Conservation (phyloP, 179 eudicot genomes). For the Corrigiola litoralis region DNA sequence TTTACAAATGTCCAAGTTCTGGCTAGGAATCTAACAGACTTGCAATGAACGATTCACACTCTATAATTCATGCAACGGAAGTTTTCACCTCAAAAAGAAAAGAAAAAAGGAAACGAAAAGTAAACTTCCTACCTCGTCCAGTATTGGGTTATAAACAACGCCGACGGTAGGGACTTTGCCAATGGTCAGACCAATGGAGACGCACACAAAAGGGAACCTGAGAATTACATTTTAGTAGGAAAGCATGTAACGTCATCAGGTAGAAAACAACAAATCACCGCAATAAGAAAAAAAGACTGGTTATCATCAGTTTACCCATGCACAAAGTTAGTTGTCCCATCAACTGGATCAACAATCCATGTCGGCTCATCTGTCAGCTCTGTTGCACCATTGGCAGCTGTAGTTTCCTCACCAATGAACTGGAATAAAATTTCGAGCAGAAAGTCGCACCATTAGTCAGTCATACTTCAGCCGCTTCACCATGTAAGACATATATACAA, state of each 20-base stretch:
- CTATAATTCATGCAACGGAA: too few species aligned
- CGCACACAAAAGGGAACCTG: slow-evolving; percentile 94
- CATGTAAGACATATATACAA: not conserved
- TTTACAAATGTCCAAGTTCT: too few species aligned
- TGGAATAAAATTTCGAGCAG: slow-evolving; percentile 15
- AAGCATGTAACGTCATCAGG: not conserved
- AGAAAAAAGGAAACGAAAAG: too few species aligned
- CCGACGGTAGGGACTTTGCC: slow-evolving; percentile 74
- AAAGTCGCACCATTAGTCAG: not conserved
- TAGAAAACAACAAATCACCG: not conserved
- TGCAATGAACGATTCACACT: too few species aligned
- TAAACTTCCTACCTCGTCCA: slow-evolving; percentile 83
- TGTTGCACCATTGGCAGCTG: slow-evolving; percentile 73
- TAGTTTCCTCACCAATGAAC: slow-evolving; percentile 98
- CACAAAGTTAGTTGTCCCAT: slow-evolving; percentile 95
- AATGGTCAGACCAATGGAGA: slow-evolving; percentile 91
- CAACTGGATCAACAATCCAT: slow-evolving; percentile 98
- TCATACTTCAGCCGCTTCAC: too few species aligned
- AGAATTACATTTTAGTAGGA: slow-evolving; percentile 10
- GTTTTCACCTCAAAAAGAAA: too few species aligned
- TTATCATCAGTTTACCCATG: slow-evolving; percentile 54
- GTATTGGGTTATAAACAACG: slow-evolving; percentile 90
- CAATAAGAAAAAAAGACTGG: not conserved
- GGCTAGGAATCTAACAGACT: too few species aligned
- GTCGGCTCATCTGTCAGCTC: slow-evolving; percentile 92